These are phyloP conservation scores for Plenodomus tracheiphilus DNA, from an alignment of 2,329 filamentous ascomycete genomes.

Conservation along the genomic window DNA sequence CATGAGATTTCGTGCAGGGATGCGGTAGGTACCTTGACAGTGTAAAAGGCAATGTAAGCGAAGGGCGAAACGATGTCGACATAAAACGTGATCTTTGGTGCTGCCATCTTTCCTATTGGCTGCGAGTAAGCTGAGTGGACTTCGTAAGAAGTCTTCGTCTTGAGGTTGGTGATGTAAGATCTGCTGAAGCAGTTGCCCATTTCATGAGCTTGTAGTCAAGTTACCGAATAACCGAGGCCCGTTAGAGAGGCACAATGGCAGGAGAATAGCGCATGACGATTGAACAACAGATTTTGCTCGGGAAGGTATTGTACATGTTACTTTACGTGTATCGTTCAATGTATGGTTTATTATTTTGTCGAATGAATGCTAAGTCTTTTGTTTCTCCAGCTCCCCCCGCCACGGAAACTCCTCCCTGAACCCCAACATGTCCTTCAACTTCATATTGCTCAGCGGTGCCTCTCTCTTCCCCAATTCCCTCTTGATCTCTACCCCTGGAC, in stretches of 20 bases:
- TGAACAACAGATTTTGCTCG: not conserved
- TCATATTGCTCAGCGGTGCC: constrained; percentile 62
- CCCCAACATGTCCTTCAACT: constrained; percentile 60
- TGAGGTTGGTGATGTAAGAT: not conserved
- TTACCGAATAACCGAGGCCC: not conserved
- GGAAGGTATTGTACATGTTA: not conserved
- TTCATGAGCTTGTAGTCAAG: not conserved
- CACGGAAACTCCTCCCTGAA: constrained; percentile 62
- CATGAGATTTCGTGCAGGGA: not conserved
- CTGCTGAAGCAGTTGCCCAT: not conserved
- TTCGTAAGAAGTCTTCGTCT: not conserved
- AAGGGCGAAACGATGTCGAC: constrained; percentile 65
- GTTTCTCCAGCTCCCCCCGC: constrained; percentile 30
- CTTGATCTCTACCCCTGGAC: constrained; percentile 54
- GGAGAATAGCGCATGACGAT: not conserved
- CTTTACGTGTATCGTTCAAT: not conserved
- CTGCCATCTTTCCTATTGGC: constrained; percentile 43
- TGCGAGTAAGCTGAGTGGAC: not conserved
- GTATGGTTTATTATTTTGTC: no score
- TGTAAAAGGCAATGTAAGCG: constrained; percentile 62
- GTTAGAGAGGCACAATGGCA: no score
- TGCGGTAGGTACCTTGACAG: constrained; percentile 56
- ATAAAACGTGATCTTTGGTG: constrained; percentile 59
- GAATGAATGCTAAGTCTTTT: no score
- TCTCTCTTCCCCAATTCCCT: constrained; percentile 59